Conservation (phyloP, 2,329 filamentous ascomycete genomes). For the Penicillium sp. region DNA sequence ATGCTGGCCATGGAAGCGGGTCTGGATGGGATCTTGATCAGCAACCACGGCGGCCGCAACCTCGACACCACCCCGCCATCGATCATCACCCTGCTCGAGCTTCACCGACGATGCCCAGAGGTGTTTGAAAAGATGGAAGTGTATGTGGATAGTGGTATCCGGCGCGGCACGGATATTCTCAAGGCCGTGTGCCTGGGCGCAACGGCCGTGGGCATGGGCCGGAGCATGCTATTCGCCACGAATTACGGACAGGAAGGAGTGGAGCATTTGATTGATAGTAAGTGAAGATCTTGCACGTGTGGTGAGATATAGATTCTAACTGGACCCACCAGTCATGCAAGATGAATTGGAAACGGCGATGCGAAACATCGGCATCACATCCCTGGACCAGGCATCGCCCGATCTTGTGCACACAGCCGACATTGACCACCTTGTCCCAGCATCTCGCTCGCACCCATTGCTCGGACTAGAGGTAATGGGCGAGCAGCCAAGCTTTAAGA, state of each 20-base stretch:
- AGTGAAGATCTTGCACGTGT: conserved; percentile 24
- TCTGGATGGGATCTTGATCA: conserved; percentile 52
- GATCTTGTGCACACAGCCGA: conserved; percentile 46
- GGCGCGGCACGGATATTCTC: conserved; percentile 51
- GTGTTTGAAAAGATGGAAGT: conserved; percentile 49
- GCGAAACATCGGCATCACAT: conserved; percentile 46
- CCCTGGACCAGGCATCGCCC: conserved; percentile 41
- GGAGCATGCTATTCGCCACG: conserved; percentile 51
- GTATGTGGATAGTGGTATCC: conserved; percentile 52
- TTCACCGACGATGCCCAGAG: conserved; percentile 48
- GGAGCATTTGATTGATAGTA: conserved; percentile 53
- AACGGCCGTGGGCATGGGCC: conserved; percentile 51
- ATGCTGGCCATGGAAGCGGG: conserved; percentile 47
- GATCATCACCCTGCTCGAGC: conserved; percentile 50
- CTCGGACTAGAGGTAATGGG: conserved; percentile 32
- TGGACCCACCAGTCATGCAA: conserved; percentile 34
- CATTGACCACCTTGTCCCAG: conserved; percentile 48
- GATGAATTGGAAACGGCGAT: conserved; percentile 48
- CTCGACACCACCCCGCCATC: conserved; percentile 49
- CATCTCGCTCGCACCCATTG: conserved; percentile 39
- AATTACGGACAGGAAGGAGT: conserved; percentile 53
- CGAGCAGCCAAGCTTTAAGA: conserved; percentile 29
- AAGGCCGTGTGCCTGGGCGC: conserved; percentile 52
- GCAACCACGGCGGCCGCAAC: conserved; percentile 56
- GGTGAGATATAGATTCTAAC: conserved; percentile 1